Base-by-base conservation (phyloP, 345 rosid genomes). In the Salix brachista region DNA sequence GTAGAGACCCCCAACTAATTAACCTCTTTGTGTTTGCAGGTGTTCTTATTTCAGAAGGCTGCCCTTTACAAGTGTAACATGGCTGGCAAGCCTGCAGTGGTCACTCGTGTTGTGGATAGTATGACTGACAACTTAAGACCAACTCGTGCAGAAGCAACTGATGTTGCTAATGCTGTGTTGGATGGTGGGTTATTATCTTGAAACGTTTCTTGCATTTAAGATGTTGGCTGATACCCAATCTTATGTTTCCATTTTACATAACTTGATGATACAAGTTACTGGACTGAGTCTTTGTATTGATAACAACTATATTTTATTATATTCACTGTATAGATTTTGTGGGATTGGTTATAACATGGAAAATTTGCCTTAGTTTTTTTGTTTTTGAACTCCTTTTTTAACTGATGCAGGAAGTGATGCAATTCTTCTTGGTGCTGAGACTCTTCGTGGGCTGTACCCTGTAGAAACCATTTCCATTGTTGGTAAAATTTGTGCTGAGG, bases 81-180 rank as follows among this genome's bases (percentile, higher is more conserved):
- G 99, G 91, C 92, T 71, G 99, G 99, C 76, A 92, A 94, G 88
- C 97, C 98, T 75, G 97, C 98, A 2, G 97, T 94, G 67, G 88
- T 90, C 72, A 94, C 98, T 72, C 98, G 99, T 81, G 97, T 94
- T 76, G 98, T 94, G 72, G 97, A 94, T 88, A 92, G 97, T 84
- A 95, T 95, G 99, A 95, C 97, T 52, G 93, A 86, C 84, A 95
- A 95, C 83, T 85, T 95, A 79, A 84, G 97, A 69, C 99, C 97
- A 80, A 93, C 97, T 80, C 97, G 97, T 84, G 99, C 99, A 18
- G 97, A 95, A 81, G 97, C 99, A 74, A 95, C 99, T 80, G 97
- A 95, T 87, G 99, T 95, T 80, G 99, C 99, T 61, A 95, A 95
- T 87, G 99, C 99, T 77, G 99, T 95, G 58, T 84, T 95, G 74